Percentiles rank a stretch among this genome's conserved stretches.
These are phyloP conservation scores for Blastobotrys elegans DNA, from an alignment of 1,139 yeast genomes.

Conservation along the genomic window DNA sequence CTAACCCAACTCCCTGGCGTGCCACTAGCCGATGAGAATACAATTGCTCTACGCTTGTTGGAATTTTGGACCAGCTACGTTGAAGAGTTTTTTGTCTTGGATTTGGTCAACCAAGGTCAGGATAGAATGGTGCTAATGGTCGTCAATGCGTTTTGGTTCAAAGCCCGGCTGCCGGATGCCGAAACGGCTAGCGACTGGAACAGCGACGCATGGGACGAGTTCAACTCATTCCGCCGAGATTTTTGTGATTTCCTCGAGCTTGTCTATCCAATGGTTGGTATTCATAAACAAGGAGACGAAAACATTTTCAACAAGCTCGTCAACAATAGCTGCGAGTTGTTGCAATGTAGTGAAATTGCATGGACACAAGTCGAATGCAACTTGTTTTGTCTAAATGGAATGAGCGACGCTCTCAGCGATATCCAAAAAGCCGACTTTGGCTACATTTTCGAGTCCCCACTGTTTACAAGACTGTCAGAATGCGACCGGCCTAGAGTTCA, in stretches of 20 bases:
- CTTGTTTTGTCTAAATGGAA: constrained; percentile 53
- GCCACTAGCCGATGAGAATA: constrained; percentile 61
- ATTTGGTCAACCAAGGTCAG: constrained; percentile 33
- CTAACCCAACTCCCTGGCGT: constrained; percentile 57
- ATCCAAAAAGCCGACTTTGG: constrained; percentile 24
- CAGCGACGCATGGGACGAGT: constrained; percentile 44
- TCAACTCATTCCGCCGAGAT: constrained; percentile 61
- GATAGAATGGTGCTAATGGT: constrained; percentile 41
- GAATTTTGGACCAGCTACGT: constrained; percentile 79
- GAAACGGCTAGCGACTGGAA: constrained; percentile 24
- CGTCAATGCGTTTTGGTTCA: constrained; percentile 57
- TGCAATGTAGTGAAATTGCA: constrained; percentile 16
- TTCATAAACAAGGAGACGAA: background rate
- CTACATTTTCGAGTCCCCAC: constrained; percentile 9
- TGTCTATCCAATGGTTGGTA: constrained; percentile 59
- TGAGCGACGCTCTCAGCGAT: constrained; percentile 37
- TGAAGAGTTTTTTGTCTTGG: constrained; percentile 53
- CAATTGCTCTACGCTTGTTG: constrained; percentile 58
- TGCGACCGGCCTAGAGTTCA: constrained; percentile 28
- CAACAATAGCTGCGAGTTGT: background rate
- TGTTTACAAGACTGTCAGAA: constrained; percentile 23
- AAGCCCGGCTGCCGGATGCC: constrained; percentile 43
- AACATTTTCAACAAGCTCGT: constrained; percentile 2
- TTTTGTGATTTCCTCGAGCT: constrained; percentile 72
- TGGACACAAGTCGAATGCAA: constrained; percentile 62